phyloP scores from a whole-genome alignment of 805 yeast genomes.

The Sugiyamaella marilandica region DNA sequence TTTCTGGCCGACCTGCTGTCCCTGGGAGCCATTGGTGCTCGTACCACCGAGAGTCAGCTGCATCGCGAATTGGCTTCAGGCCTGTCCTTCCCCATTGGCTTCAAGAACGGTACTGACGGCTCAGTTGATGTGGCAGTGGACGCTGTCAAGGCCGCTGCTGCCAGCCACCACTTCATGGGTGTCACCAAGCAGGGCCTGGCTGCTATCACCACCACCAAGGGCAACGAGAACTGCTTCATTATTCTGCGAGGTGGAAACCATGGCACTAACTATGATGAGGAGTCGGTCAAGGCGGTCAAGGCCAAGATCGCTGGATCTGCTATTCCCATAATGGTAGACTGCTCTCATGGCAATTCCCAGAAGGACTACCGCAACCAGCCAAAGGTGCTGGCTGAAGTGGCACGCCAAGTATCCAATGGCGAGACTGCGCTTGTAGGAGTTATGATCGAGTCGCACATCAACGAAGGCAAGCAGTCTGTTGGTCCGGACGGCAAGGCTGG shows the following conservation, averaged over 20 bases:
- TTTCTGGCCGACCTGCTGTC: conserved; percentile 85
- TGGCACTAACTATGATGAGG: conserved; percentile 88
- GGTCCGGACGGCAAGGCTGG: conserved; percentile 58
- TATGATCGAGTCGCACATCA: conserved; percentile 91
- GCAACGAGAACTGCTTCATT: conserved; percentile 90
- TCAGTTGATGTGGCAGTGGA: conserved; percentile 87
- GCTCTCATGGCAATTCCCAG: conserved; percentile 95
- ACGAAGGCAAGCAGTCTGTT: conserved; percentile 85
- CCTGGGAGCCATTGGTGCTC: conserved; percentile 97
- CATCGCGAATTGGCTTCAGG: conserved; percentile 98
- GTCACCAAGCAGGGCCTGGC: conserved; percentile 97
- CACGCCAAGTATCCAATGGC: conserved; percentile 76
- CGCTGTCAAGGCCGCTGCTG: conserved; percentile 87
- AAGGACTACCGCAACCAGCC: conserved; percentile 96
- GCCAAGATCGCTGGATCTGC: conserved; percentile 46
- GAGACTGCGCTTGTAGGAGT: conserved; percentile 81
- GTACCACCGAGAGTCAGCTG: conserved; percentile 97
- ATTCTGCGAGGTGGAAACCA: conserved; percentile 94
- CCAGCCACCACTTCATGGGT: conserved; percentile 92
- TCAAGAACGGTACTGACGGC: conserved; percentile 98
- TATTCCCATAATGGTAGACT: conserved; percentile 81
- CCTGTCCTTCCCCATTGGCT: conserved; percentile 96
- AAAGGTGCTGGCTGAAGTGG: conserved; percentile 75
- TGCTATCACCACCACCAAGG: conserved; percentile 93
- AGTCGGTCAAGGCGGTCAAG: conserved; percentile 71